A percentile compares a stretch with the other conserved stretches of the same genome.
Conservation (phyloP, 1,284 basidiomycete genomes). For the Pterulicium gracile region DNA sequence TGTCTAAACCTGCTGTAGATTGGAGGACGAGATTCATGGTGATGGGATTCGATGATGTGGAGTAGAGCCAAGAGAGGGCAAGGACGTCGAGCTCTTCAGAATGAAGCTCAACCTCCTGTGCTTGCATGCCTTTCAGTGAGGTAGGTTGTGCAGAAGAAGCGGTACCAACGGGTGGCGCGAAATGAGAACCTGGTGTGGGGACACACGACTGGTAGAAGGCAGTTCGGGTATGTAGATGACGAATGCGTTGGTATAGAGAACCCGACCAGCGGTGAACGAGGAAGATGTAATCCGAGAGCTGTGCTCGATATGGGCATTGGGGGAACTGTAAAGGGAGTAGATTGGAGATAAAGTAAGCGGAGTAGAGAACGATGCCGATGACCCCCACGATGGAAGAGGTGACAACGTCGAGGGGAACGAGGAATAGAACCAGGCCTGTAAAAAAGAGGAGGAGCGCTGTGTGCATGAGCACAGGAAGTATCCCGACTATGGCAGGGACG, state of each 20-base stretch:
- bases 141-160: background rate
- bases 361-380: background rate
- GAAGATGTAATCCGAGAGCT: background rate
- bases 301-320: background rate
- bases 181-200: too few relatives aligned
- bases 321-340: background rate
- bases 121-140: background rate
- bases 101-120: background rate
- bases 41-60: background rate
- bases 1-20: background rate
- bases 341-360: background rate
- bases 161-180: background rate
- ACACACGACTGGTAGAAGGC: too few relatives aligned
- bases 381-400: background rate
- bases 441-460: constrained; percentile 31
- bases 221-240: too few relatives aligned
- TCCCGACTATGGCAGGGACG: background rate
- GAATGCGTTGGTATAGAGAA: background rate
- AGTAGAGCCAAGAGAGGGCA: background rate
- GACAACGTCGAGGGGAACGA: background rate
- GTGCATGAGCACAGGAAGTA: constrained; percentile 29
- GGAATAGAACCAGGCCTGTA: constrained; percentile 24
- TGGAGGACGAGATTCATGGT: background rate
- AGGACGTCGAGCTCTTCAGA: background rate
- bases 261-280: background rate